Conservation (phyloP, 306 rosid species). For the Lupinus albus region DNA sequence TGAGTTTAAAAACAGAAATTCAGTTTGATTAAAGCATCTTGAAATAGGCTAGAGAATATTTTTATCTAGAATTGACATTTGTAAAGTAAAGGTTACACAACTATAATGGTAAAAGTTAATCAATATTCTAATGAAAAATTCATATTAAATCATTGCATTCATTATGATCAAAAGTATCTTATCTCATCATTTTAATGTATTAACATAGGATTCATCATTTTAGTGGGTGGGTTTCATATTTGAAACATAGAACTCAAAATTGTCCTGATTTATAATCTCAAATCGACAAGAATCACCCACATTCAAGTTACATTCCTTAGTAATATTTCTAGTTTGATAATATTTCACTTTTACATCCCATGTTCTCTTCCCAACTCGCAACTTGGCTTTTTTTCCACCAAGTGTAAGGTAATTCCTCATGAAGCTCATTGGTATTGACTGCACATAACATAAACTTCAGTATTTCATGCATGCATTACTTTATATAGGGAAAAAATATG, state of each 20-base stretch:
- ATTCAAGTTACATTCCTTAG: constrained; percentile 13
- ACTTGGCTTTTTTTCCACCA: background rate
- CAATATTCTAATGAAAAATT: too few species aligned
- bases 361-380: constrained; percentile 9
- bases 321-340: background rate
- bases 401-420: background rate
- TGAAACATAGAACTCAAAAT: constrained; percentile 32
- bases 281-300: constrained; percentile 44
- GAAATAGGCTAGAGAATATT: too few species aligned
- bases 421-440: constrained; percentile 4
- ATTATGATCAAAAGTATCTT: too few species aligned
- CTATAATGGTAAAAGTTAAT: too few species aligned
- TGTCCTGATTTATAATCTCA: constrained; percentile 37
- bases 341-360: constrained; percentile 7
- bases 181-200: too few species aligned
- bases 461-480: background rate
- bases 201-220: too few species aligned
- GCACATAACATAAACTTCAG: constrained; percentile 5
- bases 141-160: too few species aligned
- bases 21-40: too few species aligned
- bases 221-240: background rate
- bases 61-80: too few species aligned
- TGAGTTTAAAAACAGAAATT: too few species aligned
- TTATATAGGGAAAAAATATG: too few species aligned
- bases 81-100: too few species aligned